Percentiles rank a stretch among this genome's conserved stretches.
Evolutionary conservation across 2,329 filamentous ascomycete genomes (phyloP).

Genomic region (Penicillium thymicola): DNA sequence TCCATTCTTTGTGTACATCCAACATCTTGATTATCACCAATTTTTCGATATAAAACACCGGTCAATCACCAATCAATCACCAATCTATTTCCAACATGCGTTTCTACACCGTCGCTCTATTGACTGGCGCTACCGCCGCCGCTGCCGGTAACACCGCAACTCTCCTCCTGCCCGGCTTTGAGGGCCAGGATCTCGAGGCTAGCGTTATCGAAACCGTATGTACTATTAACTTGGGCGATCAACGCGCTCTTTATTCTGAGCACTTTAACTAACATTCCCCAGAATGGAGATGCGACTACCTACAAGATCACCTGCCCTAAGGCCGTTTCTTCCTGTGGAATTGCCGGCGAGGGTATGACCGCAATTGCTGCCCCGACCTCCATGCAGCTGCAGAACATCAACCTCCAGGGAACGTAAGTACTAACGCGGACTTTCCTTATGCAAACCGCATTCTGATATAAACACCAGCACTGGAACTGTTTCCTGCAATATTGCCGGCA

Average conservation of each 20-base stretch:
- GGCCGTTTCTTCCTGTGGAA: slow-evolving; percentile 15
- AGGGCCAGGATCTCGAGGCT: slow-evolving; percentile 20
- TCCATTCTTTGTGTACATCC: slow-evolving; percentile 4
- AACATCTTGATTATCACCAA: slow-evolving; percentile 4
- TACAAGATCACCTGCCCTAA: slow-evolving; percentile 24
- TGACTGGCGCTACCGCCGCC: slow-evolving; percentile 26
- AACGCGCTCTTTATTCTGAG: background rate
- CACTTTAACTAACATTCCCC: background rate
- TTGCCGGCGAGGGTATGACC: slow-evolving; percentile 21
- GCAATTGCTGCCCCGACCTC: slow-evolving; percentile 22
- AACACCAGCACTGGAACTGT: slow-evolving; percentile 15
- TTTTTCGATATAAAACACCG: background rate
- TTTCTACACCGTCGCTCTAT: slow-evolving; percentile 24
- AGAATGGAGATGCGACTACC: slow-evolving; percentile 24
- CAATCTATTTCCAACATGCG: slow-evolving; percentile 19
- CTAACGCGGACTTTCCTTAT: background rate
- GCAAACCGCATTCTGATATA: background rate
- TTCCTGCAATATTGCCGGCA: slow-evolving; percentile 25
- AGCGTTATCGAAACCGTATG: slow-evolving; percentile 18
- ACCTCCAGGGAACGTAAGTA: slow-evolving; percentile 20
- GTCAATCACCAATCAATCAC: background rate
- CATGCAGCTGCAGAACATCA: slow-evolving; percentile 16
- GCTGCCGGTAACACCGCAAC: slow-evolving; percentile 20
- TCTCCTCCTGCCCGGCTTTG: slow-evolving; percentile 24
- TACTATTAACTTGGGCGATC: background rate